phyloP scores from a whole-genome alignment of 2,329 filamentous ascomycete species.

The Cephalotrichum gorgonifer region DNA sequence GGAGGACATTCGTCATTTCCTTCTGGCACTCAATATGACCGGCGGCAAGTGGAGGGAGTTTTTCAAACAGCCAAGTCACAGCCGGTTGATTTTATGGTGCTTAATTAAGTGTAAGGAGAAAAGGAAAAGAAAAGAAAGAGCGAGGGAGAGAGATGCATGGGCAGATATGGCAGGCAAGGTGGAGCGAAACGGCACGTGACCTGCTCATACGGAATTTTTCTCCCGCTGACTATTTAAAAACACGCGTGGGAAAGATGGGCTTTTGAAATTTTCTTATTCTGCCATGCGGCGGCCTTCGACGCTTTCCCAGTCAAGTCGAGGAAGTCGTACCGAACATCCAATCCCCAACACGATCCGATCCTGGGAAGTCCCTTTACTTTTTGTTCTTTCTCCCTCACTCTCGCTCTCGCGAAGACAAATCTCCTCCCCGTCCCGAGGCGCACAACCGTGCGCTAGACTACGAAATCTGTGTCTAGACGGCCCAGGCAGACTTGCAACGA shows the following conservation, averaged over 20 bases:
- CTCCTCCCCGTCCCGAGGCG: too few relatives aligned
- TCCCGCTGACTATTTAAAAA: not conserved
- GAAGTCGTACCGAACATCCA: too few relatives aligned
- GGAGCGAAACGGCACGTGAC: not conserved
- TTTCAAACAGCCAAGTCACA: not conserved
- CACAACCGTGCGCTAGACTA: too few relatives aligned
- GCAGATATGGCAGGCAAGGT: not conserved
- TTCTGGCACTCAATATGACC: conserved; percentile 6
- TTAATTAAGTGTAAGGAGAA: not conserved
- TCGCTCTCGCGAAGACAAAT: too few relatives aligned
- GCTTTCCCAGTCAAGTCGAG: too few relatives aligned
- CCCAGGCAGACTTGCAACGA: too few relatives aligned
- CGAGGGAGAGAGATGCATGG: not conserved
- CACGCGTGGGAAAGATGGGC: not conserved
- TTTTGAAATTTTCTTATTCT: not conserved
- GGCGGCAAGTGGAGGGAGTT: not conserved
- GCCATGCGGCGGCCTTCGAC: too few relatives aligned
- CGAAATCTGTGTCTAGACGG: too few relatives aligned
- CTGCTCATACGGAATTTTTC: not conserved
- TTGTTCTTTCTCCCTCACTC: too few relatives aligned
- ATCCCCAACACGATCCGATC: too few relatives aligned
- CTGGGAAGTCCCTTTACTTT: too few relatives aligned
- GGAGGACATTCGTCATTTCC: not conserved
- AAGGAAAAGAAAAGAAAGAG: not conserved
- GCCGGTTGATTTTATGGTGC: conserved; percentile 7